phyloP scores from a whole-genome alignment of 192 early-diverging fungal species.

The Chytriomyces sp. region DNA sequence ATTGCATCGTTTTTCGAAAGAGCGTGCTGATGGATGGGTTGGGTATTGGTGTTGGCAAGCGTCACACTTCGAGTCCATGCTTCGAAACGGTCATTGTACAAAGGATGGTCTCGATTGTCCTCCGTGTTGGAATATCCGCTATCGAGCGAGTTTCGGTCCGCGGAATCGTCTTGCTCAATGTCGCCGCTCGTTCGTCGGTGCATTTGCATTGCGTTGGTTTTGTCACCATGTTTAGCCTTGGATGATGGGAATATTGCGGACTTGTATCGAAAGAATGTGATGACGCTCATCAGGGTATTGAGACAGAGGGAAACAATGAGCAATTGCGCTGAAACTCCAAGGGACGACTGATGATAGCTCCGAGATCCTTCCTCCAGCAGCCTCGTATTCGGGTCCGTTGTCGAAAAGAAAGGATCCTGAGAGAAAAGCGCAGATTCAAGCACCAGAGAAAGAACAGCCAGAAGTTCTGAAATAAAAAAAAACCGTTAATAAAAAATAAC shows the following conservation, averaged over 20 bases:
- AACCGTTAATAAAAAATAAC: neutral
- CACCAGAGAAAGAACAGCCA: neutral
- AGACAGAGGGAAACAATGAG: neutral
- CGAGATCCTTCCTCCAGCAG: no score
- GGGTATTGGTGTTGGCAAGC: neutral
- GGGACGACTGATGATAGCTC: neutral
- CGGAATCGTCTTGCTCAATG: neutral
- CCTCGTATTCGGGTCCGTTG: neutral
- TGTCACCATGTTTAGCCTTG: neutral
- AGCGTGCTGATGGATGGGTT: neutral
- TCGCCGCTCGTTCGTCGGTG: neutral
- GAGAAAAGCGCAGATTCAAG: neutral
- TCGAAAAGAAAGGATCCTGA: neutral
- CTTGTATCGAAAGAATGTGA: slow-evolving; percentile 16
- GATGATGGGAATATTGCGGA: neutral
- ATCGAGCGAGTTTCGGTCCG: neutral
- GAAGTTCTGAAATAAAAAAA: slow-evolving; percentile 4
- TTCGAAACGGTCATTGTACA: slow-evolving; percentile 12
- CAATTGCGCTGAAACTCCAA: neutral
- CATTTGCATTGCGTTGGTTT: neutral
- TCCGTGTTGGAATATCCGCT: neutral
- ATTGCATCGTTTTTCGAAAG: neutral
- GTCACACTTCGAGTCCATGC: slow-evolving; percentile 3
- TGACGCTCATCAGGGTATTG: slow-evolving; percentile 12
- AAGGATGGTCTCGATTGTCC: neutral